These are phyloP conservation scores for Xylaria digitata DNA, from an alignment of 2,329 filamentous ascomycete genomes.

Conservation along the genomic window DNA sequence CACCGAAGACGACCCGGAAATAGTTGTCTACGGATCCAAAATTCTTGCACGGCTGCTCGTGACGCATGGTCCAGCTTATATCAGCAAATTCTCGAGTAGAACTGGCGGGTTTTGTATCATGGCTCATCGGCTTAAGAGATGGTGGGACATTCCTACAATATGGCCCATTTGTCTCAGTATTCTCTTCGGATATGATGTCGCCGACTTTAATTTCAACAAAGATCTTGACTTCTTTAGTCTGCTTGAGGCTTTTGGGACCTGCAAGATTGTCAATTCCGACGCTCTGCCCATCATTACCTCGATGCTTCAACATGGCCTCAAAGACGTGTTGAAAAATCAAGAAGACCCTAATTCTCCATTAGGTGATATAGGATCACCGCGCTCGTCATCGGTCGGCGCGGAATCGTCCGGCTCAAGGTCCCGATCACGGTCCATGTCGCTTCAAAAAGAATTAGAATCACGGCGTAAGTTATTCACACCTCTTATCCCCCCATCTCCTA, in stretches of 20 bases:
- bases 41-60: conserved; percentile 87
- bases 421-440: conserved; percentile 73
- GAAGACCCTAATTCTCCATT: conserved; percentile 68
- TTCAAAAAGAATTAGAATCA: conserved; percentile 68
- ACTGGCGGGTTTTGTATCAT: conserved; percentile 90
- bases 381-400: conserved; percentile 41
- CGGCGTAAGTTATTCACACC: conserved; percentile 57
- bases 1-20: conserved; percentile 84
- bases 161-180: conserved; percentile 93
- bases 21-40: conserved; percentile 82
- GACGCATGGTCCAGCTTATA: conserved; percentile 83
- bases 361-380: conserved; percentile 40
- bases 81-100: conserved; percentile 83
- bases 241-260: conserved; percentile 76
- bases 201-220: conserved; percentile 76
- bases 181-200: conserved; percentile 85
- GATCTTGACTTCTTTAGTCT: conserved; percentile 81
- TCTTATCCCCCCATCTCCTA: conserved; percentile 2
- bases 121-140: conserved; percentile 81
- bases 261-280: conserved; percentile 79
- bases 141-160: conserved; percentile 86
- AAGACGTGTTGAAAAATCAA: conserved; percentile 73
- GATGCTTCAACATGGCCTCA: conserved; percentile 88
- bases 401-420: conserved; percentile 51
- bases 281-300: conserved; percentile 81